A percentile compares a stretch with the other conserved stretches of the same genome.
Evolutionary conservation across 2,329 filamentous ascomycete species (phyloP).

Genomic region (Tympanopsis confertula): DNA sequence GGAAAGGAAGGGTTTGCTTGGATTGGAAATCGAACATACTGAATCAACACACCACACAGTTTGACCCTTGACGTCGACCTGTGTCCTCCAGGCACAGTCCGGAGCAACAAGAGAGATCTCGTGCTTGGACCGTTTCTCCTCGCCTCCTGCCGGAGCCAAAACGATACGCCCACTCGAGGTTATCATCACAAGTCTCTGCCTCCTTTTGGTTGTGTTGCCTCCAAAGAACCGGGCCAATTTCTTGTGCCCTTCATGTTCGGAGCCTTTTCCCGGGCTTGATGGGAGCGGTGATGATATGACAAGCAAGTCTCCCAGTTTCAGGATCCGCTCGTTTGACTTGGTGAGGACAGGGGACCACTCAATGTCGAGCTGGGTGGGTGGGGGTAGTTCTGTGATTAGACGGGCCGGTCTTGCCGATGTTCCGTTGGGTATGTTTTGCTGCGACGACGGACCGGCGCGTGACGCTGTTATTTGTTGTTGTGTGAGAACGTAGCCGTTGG

Average conservation of each 20-base stretch:
- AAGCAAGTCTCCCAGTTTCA: slow-evolving; percentile 84
- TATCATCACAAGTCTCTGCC: slow-evolving; percentile 85
- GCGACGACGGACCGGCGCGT: slow-evolving; percentile 14
- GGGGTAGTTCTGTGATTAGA: slow-evolving; percentile 87
- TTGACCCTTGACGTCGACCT: slow-evolving; percentile 76
- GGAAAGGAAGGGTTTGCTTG: neutral
- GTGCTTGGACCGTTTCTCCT: slow-evolving; percentile 89
- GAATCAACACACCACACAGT: slow-evolving; percentile 85
- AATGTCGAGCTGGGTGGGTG: slow-evolving; percentile 92
- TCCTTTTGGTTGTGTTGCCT: slow-evolving; percentile 80
- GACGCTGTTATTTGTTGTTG: slow-evolving; percentile 14
- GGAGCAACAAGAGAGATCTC: slow-evolving; percentile 71
- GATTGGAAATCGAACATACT: slow-evolving; percentile 42
- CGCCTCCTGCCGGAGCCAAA: slow-evolving; percentile 79
- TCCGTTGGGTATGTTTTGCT: slow-evolving; percentile 29
- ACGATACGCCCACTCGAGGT: slow-evolving; percentile 85
- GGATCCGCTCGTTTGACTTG: slow-evolving; percentile 79
- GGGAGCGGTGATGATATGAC: slow-evolving; percentile 71
- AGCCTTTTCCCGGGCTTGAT: slow-evolving; percentile 61
- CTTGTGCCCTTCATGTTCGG: slow-evolving; percentile 61
- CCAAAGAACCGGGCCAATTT: slow-evolving; percentile 92
- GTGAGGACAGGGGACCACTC: slow-evolving; percentile 97
- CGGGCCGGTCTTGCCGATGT: slow-evolving; percentile 48
- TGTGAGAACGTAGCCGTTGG: slow-evolving; percentile 12
- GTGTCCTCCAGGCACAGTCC: slow-evolving; percentile 69